phyloP scores from a whole-genome alignment of 1,284 basidiomycete species.

The Sutorius eximius region DNA sequence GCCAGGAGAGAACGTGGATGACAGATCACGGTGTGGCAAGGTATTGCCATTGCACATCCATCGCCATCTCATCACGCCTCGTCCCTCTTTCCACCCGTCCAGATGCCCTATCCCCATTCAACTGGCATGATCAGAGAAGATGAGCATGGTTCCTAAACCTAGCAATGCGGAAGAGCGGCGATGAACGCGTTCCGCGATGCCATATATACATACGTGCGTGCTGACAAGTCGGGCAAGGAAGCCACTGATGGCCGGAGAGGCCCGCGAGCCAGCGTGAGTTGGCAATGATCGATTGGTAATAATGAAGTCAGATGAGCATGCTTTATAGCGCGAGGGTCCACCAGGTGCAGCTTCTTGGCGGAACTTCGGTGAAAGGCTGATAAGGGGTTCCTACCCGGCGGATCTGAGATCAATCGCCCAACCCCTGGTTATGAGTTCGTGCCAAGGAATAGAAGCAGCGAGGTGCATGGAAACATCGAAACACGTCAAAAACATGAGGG shows the following conservation, averaged over 20 bases:
- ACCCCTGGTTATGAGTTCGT: slow-evolving; percentile 23
- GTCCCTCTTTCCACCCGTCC: not conserved
- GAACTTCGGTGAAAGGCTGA: slow-evolving; percentile 32
- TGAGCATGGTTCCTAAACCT: slow-evolving; percentile 2
- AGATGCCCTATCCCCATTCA: slow-evolving; percentile 25
- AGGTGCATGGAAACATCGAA: slow-evolving; percentile 17
- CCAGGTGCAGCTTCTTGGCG: slow-evolving; percentile 11
- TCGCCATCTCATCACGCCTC: slow-evolving; percentile 12
- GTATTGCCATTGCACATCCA: slow-evolving; percentile 3
- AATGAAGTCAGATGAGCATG: slow-evolving; percentile 24
- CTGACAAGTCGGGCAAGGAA: not conserved
- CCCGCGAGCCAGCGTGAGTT: slow-evolving; percentile 2
- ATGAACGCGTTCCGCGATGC: slow-evolving; percentile 27
- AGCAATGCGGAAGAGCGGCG: slow-evolving; percentile 24
- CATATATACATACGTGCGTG: not conserved
- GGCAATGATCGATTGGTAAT: slow-evolving; percentile 24
- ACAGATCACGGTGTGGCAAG: slow-evolving; percentile 9
- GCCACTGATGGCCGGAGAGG: slow-evolving; percentile 17
- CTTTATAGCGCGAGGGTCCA: slow-evolving; percentile 9
- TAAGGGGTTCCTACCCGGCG: slow-evolving; percentile 22
- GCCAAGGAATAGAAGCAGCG: slow-evolving; percentile 17
- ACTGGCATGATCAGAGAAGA: slow-evolving; percentile 22
- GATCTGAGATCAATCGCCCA: slow-evolving; percentile 33
- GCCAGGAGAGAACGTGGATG: slow-evolving; percentile 1
- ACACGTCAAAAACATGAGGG: slow-evolving; percentile 33